Evolutionary conservation across 192 early-diverging fungal species (phyloP).

Genomic region (Fimicolochytrium jonesii): DNA sequence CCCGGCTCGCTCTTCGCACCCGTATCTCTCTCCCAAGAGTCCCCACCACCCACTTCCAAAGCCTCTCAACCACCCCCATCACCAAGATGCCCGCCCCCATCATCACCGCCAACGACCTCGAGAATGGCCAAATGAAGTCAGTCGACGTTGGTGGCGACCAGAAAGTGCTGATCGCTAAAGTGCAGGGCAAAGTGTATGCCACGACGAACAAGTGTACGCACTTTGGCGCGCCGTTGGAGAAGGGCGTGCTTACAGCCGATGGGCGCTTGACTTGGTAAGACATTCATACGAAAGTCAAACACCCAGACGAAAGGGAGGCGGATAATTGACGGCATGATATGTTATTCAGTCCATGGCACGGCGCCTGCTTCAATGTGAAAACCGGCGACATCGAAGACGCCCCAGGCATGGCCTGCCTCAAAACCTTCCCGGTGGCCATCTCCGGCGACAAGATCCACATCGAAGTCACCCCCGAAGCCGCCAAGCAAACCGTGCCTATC

Average conservation of each 20-base stretch:
- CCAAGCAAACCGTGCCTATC: not conserved
- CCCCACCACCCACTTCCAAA: too few relatives aligned
- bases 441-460: not conserved
- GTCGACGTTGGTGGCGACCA: not conserved
- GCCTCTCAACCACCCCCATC: too few relatives aligned
- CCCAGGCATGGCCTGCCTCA: constrained; percentile 24
- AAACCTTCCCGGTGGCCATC: constrained; percentile 5
- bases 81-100: not conserved
- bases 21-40: too few relatives aligned
- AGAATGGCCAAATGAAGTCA: not conserved
- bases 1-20: too few relatives aligned
- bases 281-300: too few relatives aligned
- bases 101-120: not conserved
- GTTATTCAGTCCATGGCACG: constrained; percentile 39
- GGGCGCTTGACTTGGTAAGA: constrained; percentile 32
- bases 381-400: constrained; percentile 44
- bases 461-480: not conserved
- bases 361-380: constrained; percentile 36
- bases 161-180: constrained; percentile 27
- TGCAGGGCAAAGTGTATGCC: constrained; percentile 23
- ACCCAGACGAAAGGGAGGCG: too few relatives aligned
- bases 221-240: constrained; percentile 36
- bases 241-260: constrained; percentile 29
- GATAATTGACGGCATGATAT: too few relatives aligned
- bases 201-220: constrained; percentile 36